phyloP scores from a whole-genome alignment of 2,329 filamentous ascomycete genomes.

The Orbilia ellipsospora region DNA sequence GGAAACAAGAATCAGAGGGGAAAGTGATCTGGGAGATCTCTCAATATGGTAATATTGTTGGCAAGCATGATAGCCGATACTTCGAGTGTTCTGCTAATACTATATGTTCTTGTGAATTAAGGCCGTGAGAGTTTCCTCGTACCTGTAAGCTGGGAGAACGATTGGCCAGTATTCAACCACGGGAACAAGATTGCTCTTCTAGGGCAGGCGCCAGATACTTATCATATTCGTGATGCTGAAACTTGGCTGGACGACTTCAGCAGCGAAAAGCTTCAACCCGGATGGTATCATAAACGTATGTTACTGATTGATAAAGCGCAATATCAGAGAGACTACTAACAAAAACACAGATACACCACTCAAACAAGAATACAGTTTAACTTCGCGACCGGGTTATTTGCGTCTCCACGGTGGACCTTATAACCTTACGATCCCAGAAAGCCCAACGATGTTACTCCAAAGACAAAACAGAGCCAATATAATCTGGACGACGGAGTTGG shows the following conservation, averaged over 20 bases:
- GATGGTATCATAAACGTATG: slow-evolving; percentile 54
- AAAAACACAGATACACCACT: slow-evolving; percentile 64
- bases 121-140: slow-evolving; percentile 68
- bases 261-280: slow-evolving; percentile 17
- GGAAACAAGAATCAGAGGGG: slow-evolving; percentile 39
- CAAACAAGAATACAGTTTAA: slow-evolving; percentile 65
- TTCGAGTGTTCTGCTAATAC: slow-evolving; percentile 15
- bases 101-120: neutral
- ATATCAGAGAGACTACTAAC: neutral
- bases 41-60: slow-evolving; percentile 34
- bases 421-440: slow-evolving; percentile 66
- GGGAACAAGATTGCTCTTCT: slow-evolving; percentile 64
- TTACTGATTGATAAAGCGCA: neutral
- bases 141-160: slow-evolving; percentile 66
- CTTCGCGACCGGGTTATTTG: slow-evolving; percentile 64
- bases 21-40: slow-evolving; percentile 47
- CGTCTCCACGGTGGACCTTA: slow-evolving; percentile 68
- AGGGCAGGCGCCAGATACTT: slow-evolving; percentile 45
- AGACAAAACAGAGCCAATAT: slow-evolving; percentile 64
- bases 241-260: slow-evolving; percentile 40
- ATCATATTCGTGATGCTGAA: slow-evolving; percentile 36
- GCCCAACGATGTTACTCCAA: slow-evolving; percentile 67
- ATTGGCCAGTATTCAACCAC: slow-evolving; percentile 68
- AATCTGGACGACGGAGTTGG: slow-evolving; percentile 61
- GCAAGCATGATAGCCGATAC: neutral